Base-by-base conservation (phyloP, 2,329 filamentous ascomycete genomes). In the Colletotrichum graminicola region DNA sequence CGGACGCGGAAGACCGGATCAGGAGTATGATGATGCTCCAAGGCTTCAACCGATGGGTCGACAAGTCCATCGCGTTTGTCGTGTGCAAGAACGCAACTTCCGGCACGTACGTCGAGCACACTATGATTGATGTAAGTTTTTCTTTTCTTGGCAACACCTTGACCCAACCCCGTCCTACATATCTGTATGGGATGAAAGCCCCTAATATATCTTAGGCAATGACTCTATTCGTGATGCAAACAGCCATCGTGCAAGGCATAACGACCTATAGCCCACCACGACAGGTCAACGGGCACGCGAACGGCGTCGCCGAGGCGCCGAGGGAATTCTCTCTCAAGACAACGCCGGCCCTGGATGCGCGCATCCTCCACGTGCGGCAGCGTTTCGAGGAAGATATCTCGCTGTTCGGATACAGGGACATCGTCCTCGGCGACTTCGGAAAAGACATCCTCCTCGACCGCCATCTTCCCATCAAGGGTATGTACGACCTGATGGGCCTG, bases 1-100 rank as follows among this genome's bases (percentile, higher is more conserved):
- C 66, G 68, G 11, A 74, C 71, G 32, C 34, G 29, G 6, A 76
- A 32, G 72, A 67, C 14, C 36, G 47, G 34, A 54, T 63, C 47
- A 49, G 34, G n/a, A 12, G 21, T 18, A 57, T 57, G 55, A 63
- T 72, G 45, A 54, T 77, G n/a, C 67, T 73, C 45, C 62, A 74
- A 32, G 75, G 75, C 6, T 77, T 75, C 54, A 78, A 78, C 62
- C 72, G 77, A 23, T 78, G 77, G 77, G 63, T 73, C 36, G 77
- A 78, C 67, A 77, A 78, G 64, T 63, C 62, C 29, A 66, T 76
- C 8, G 73, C 76, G 49, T 77, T 76, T 57, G 60, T 75, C 5
- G 67, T 78, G 12, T 73, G 72, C 49, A 59, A 73, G 7, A 78
- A 78, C 62, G 76, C 14, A 63, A 71, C 23, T 76, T 76, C 2